phyloP scores from a whole-genome alignment of 768 basidiomycete genomes.

The Suillus spraguei region DNA sequence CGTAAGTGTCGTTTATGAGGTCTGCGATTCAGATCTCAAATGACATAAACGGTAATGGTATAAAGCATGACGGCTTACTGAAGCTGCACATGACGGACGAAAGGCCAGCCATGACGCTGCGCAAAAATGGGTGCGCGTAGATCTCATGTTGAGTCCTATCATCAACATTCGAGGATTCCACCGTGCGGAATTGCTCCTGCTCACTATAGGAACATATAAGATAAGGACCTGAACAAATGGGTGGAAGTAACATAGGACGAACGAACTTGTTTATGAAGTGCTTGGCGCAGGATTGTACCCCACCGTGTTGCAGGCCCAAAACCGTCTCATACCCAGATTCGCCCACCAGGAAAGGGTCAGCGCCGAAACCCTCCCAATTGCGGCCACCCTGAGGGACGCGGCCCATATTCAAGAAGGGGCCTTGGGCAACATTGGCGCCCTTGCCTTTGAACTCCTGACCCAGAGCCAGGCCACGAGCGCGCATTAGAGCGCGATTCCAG shows the following conservation, averaged over 20 bases:
- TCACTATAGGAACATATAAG: conserved; percentile 45
- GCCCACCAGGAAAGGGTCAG: conserved; percentile 81
- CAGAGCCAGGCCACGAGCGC: conserved; percentile 60
- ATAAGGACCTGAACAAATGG: conserved; percentile 22
- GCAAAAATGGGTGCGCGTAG: conserved; percentile 70
- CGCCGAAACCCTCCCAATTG: conserved; percentile 90
- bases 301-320: conserved; percentile 69
- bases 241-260: neutral
- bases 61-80: conserved; percentile 41
- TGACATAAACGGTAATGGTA: conserved; percentile 6
- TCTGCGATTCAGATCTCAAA: conserved; percentile 41
- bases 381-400: conserved; percentile 73
- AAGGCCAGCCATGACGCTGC: conserved; percentile 73
- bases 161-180: conserved; percentile 67
- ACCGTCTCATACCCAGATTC: conserved; percentile 77
- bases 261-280: conserved; percentile 68
- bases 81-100: conserved; percentile 78
- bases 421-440: conserved; percentile 51
- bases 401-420: conserved; percentile 81
- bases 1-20: conserved; percentile 67
- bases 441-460: conserved; percentile 69
- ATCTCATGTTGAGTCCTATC: conserved; percentile 81
- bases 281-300: conserved; percentile 81
- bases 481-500: conserved; percentile 64
- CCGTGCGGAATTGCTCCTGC: conserved; percentile 63